Conservation (phyloP, 805 yeast genomes). For the Kuraishia floccosa region DNA sequence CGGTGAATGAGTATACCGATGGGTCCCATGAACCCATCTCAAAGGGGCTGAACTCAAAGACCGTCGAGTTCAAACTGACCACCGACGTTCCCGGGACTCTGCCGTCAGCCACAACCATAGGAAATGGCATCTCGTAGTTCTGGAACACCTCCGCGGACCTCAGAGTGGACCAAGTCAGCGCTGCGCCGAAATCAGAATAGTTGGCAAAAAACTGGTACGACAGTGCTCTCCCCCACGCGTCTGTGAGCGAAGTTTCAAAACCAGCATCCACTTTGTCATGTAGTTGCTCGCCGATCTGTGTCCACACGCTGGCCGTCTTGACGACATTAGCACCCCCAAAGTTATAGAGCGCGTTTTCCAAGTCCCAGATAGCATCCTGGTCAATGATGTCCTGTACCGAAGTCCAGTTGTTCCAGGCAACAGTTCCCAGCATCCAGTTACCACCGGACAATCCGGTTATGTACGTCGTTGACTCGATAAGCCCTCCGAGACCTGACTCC, state of each 20-base stretch:
- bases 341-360: conserved; percentile 44
- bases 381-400: conserved; percentile 49
- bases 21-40: conserved; percentile 90
- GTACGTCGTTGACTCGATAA: conserved; percentile 60
- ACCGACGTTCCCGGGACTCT: conserved; percentile 50
- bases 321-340: conserved; percentile 55
- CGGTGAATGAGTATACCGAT: conserved; percentile 50
- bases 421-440: conserved; percentile 65
- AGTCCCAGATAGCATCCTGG: conserved; percentile 51
- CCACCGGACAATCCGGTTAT: conserved; percentile 79
- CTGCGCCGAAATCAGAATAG: conserved; percentile 50
- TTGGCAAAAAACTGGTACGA: conserved; percentile 64
- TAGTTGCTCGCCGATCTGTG: conserved; percentile 40
- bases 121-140: conserved; percentile 61
- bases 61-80: conserved; percentile 56
- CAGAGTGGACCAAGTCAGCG: conserved; percentile 45
- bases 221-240: conserved; percentile 70
- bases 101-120: conserved; percentile 54
- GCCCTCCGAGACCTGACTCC: conserved; percentile 55
- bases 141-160: conserved; percentile 50
- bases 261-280: conserved; percentile 50
- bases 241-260: conserved; percentile 55
- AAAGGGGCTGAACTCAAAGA: conserved; percentile 51
- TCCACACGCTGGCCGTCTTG: conserved; percentile 40
- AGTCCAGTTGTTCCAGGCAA: conserved; percentile 64